A percentile compares a stretch with the other conserved stretches of the same genome.
These are phyloP conservation scores for Pittosporum tobira DNA, from an alignment of 129 eudicot species.

Conservation along the genomic window DNA sequence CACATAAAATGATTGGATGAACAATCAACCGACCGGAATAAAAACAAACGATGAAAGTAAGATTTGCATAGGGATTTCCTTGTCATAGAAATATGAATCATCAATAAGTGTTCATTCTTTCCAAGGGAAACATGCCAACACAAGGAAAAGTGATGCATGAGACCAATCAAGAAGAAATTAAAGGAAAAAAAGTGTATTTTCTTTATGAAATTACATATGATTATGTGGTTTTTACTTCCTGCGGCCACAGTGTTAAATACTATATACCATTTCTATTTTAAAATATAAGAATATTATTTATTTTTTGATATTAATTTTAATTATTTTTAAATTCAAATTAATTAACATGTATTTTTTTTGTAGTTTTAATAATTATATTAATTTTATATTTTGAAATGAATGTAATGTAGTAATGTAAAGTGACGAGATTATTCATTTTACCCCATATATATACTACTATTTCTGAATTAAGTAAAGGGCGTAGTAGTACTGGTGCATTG, in stretches of 20 bases:
- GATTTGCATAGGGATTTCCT: background rate
- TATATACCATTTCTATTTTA: too few species aligned
- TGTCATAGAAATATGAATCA: slow-evolving; percentile 5
- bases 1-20: background rate
- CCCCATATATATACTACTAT: background rate
- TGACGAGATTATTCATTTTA: too few species aligned
- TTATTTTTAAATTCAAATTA: too few species aligned
- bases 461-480: background rate
- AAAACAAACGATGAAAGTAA: background rate
- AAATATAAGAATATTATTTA: too few species aligned
- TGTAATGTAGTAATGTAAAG: too few species aligned
- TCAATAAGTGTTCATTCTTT: slow-evolving; percentile 11
- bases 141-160: slow-evolving; percentile 10
- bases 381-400: too few species aligned
- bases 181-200: slow-evolving; percentile 7
- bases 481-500: background rate
- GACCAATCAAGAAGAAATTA: slow-evolving; percentile 3
- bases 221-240: slow-evolving; percentile 11
- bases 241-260: background rate
- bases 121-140: slow-evolving; percentile 19
- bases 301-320: too few species aligned
- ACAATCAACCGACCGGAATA: background rate
- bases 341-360: too few species aligned
- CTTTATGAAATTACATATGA: slow-evolving; percentile 12
- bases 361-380: too few species aligned